A percentile compares a stretch with the other conserved stretches of the same genome.
Conservation (phyloP, 306 rosid species). For the Ormosia emarginata region DNA sequence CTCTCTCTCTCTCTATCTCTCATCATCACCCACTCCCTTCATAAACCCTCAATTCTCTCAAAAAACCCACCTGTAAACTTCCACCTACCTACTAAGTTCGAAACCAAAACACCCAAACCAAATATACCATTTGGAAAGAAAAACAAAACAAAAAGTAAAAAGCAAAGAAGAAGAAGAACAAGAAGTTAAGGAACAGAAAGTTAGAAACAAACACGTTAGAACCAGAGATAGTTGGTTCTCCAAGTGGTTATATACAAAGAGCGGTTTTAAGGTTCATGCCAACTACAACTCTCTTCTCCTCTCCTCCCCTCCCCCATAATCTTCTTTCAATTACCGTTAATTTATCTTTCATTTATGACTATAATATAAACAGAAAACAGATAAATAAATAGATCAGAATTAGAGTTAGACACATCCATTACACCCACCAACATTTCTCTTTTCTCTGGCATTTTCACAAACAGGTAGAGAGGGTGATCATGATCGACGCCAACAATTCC, state of each 20-base stretch:
- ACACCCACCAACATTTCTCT: background rate
- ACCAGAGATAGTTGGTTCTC: background rate
- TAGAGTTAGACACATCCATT: background rate
- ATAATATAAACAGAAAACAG: background rate
- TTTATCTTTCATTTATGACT: background rate
- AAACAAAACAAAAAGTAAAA: background rate
- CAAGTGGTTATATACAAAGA: constrained; percentile 30
- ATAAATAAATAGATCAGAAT: too few species aligned
- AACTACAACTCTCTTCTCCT: constrained; percentile 25
- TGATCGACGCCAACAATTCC: background rate
- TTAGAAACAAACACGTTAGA: constrained; percentile 27
- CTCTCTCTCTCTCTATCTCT: background rate
- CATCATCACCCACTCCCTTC: background rate
- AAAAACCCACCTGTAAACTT: constrained; percentile 24
- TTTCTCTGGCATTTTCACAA: background rate
- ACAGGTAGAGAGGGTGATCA: background rate
- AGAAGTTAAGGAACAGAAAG: constrained; percentile 9
- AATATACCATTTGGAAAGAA: background rate
- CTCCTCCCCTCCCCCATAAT: background rate
- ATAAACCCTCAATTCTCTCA: background rate
- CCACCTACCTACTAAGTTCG: constrained; percentile 9
- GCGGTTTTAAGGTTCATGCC: constrained; percentile 66
- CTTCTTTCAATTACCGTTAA: background rate
- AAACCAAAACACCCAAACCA: too few species aligned
- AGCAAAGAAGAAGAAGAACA: background rate